phyloP scores from a whole-genome alignment of 1,284 basidiomycete genomes.

The Ustilago lituana region DNA sequence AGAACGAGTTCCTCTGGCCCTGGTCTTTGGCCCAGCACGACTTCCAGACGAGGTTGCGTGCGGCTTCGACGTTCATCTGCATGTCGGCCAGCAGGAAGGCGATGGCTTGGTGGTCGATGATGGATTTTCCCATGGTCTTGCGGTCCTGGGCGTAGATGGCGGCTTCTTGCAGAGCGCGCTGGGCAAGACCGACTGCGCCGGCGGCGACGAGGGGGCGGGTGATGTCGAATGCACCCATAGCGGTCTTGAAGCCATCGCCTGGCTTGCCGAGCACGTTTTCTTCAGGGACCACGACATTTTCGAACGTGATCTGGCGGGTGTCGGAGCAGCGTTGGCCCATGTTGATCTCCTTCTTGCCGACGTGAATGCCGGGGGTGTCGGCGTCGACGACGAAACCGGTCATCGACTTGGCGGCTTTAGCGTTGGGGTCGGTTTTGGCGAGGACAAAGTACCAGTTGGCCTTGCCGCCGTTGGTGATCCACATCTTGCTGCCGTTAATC shows the following conservation, averaged over 20 bases:
- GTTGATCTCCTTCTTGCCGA: constrained; percentile 72
- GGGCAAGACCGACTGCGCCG: constrained; percentile 71
- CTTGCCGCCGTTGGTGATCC: constrained; percentile 70
- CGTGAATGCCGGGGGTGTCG: constrained; percentile 69
- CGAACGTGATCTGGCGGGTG: constrained; percentile 72
- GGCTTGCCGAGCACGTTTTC: constrained; percentile 71
- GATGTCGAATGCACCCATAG: constrained; percentile 73
- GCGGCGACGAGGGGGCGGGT: constrained; percentile 70
- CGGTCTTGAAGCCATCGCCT: constrained; percentile 72
- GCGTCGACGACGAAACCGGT: constrained; percentile 73
- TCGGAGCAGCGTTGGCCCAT: constrained; percentile 73
- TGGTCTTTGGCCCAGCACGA: constrained; percentile 71
- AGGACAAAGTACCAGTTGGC: constrained; percentile 73
- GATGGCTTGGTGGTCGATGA: constrained; percentile 72
- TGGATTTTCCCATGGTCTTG: constrained; percentile 72
- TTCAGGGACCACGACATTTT: constrained; percentile 70
- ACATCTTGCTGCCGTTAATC: constrained; percentile 71
- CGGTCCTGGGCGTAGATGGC: constrained; percentile 72
- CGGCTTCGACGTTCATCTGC: constrained; percentile 71
- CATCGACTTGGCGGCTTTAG: constrained; percentile 70
- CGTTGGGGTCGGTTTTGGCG: constrained; percentile 70
- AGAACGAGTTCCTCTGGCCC: constrained; percentile 71
- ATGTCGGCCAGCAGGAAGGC: constrained; percentile 73
- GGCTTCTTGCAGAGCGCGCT: constrained; percentile 71
- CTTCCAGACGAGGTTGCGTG: constrained; percentile 71